A percentile compares a stretch with the other conserved stretches of the same genome.
Conservation (phyloP, 306 rosid genomes). For the Arachis stenosperma region DNA sequence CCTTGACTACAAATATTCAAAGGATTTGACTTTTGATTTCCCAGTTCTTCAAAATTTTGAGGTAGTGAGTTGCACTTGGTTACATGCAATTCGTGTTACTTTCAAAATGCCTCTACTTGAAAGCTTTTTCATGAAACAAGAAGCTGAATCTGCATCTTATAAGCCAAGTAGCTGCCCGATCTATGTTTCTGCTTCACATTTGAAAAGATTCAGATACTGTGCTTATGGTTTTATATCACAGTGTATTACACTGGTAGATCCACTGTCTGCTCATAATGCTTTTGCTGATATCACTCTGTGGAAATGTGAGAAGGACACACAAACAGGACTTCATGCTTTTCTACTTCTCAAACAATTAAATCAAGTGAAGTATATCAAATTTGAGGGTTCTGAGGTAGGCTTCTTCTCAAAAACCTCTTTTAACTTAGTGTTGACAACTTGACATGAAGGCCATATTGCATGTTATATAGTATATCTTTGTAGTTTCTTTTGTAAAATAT, state of each 20-base stretch:
- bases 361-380: background rate
- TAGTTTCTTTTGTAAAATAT: no score
- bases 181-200: background rate
- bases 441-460: no score
- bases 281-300: background rate
- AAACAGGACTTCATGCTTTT: background rate
- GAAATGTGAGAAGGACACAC: no score
- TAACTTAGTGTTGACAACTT: background rate
- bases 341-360: conserved; percentile 21
- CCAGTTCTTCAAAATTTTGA: background rate
- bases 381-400: background rate
- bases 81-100: background rate
- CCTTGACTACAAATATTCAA: no score
- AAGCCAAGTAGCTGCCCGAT: background rate
- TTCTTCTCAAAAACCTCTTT: background rate
- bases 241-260: background rate
- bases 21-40: background rate
- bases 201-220: background rate
- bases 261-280: background rate
- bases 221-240: background rate
- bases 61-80: background rate
- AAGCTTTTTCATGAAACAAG: background rate
- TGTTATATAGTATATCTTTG: no score
- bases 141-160: background rate
- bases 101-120: background rate